Percentiles rank a stretch among this genome's conserved stretches.
phyloP scores from a whole-genome alignment of 169 alveolate genomes.

The Fabrea salina region DNA sequence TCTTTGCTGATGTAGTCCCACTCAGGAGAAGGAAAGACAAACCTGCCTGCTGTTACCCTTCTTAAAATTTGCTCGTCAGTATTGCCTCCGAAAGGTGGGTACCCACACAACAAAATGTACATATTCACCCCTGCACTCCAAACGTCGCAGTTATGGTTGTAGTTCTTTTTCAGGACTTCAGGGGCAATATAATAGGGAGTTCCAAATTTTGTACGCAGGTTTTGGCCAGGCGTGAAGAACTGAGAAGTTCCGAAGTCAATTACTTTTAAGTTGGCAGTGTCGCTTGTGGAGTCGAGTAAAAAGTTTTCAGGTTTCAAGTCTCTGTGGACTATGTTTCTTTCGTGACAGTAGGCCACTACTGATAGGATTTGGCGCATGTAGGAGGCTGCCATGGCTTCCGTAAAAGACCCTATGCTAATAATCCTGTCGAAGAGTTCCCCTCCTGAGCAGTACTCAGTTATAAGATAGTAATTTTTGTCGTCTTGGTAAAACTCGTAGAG shows the following conservation, averaged over 20 bases:
- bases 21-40: constrained; percentile 75
- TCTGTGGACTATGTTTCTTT: constrained; percentile 52
- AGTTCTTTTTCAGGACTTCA: constrained; percentile 21
- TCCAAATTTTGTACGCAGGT: not conserved
- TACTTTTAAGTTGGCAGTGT: constrained; percentile 35
- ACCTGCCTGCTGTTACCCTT: constrained; percentile 35
- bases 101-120: constrained; percentile 4
- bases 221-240: constrained; percentile 23
- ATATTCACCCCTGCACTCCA: constrained; percentile 34
- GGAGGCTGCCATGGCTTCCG: constrained; percentile 48
- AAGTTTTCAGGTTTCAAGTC: constrained; percentile 71
- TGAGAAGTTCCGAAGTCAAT: constrained; percentile 39
- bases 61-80: not conserved
- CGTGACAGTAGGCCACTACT: constrained; percentile 59
- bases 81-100: constrained; percentile 7
- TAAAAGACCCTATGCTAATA: constrained; percentile 37
- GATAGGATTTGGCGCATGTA: constrained; percentile 45
- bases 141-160: constrained; percentile 20
- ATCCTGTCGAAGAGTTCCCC: constrained; percentile 48
- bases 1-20: constrained; percentile 76
- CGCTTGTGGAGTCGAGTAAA: constrained; percentile 34
- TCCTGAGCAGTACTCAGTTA: constrained; percentile 69
- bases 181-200: constrained; percentile 34
- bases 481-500: constrained; percentile 66
- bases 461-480: constrained; percentile 73